Conservation (phyloP, 805 yeast genomes). For the Spathaspora arborariae region DNA sequence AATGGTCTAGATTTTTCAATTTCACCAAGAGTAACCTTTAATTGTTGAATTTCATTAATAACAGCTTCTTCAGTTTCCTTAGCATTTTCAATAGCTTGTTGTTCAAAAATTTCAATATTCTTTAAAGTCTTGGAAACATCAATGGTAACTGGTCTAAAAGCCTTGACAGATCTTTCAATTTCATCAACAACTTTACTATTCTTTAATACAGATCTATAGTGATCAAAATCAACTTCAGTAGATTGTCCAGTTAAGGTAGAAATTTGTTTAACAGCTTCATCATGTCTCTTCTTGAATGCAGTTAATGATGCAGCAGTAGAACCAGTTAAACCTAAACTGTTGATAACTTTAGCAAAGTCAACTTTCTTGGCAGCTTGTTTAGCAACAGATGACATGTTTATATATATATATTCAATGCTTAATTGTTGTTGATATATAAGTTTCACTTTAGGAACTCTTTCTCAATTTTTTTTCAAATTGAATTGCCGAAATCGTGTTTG, state of each 20-base stretch:
- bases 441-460: not conserved
- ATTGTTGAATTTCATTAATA: conserved; percentile 75
- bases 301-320: conserved; percentile 84
- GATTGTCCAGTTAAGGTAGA: conserved; percentile 69
- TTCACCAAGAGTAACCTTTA: conserved; percentile 85
- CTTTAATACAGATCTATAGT: conserved; percentile 77
- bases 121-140: conserved; percentile 87
- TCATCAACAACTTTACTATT: conserved; percentile 76
- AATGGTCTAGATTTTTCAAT: conserved; percentile 97
- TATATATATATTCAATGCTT: not conserved
- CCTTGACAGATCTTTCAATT: conserved; percentile 69
- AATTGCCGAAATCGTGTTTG: conserved; percentile 4
- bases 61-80: conserved; percentile 89
- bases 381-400: conserved; percentile 37
- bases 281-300: conserved; percentile 96
- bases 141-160: conserved; percentile 79
- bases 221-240: conserved; percentile 72
- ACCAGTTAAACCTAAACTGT: conserved; percentile 89
- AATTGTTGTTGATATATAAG: not conserved
- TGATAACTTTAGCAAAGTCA: conserved; percentile 91
- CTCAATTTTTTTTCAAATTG: not conserved
- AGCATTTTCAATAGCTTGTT: conserved; percentile 94
- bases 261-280: conserved; percentile 88
- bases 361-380: conserved; percentile 77
- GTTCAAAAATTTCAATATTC: conserved; percentile 89